Evolutionary conservation across 331 rosid genomes (phyloP), one percentile per base, ranked within the genome.

Genomic region (Malus hybrid): DNA sequence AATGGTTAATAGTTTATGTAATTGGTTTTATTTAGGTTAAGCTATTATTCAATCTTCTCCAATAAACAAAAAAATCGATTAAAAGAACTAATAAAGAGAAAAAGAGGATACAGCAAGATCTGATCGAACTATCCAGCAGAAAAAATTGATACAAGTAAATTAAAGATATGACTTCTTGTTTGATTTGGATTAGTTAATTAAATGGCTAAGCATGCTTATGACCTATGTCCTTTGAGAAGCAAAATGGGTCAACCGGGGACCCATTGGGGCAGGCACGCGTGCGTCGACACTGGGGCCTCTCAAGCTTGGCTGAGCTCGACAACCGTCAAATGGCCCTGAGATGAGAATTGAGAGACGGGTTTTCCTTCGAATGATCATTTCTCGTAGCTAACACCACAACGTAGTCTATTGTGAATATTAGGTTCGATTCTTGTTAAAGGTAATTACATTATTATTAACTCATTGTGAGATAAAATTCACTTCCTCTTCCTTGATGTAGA

Each of bases 181-280:
- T 57, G 7, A 57, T 57, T 57, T 57, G 11, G 2, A 57, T 57
- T 50, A 50, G n/a, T 16, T 50, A 50, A 15, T 50, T 50, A 15
- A 50, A 3, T 50, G n/a, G 56, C 6, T 73, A 82, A 78, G 83
- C 90, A 76, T 77, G 82, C 84, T 78, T 83, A 80, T 72, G 84
- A 85, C 31, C 19, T 13, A 34, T 36, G 44, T 61, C 75, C 78
- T 10, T 6, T 31, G 56, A 33, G 56, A 56, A 42, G 9, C 32
- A 29, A 12, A 3, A 61, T 15, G 84, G 55, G 88, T 86, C 81
- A 86, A 84, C 71, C 76, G 34, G 28, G 90, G 92, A 34, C 85
- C 79, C 83, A 67, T 56, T 28, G 71, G 14, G 89, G 89, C 70
- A 73, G 59, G 86, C 86, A 77, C 86, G 94, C 92, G 77, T 87